Evolutionary conservation across 805 yeast species (phyloP).

Genomic region (Suhomyces emberorum): DNA sequence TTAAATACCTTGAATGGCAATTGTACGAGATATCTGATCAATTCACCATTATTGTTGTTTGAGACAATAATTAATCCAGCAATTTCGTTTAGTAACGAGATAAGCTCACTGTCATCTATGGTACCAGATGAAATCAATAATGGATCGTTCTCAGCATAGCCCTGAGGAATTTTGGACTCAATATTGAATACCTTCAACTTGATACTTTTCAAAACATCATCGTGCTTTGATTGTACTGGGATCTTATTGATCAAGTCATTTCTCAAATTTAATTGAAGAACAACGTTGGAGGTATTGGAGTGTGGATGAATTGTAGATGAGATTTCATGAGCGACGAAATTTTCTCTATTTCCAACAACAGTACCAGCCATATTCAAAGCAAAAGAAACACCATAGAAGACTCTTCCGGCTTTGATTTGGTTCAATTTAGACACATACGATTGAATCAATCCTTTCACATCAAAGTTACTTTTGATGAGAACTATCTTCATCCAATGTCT

Average conservation of each 20-base stretch:
- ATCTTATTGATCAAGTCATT: slow-evolving; percentile 33
- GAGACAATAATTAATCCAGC: slow-evolving; percentile 36
- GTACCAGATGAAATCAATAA: not conserved
- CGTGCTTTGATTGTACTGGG: slow-evolving; percentile 25
- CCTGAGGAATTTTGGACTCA: slow-evolving; percentile 3
- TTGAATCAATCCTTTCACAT: slow-evolving; percentile 75
- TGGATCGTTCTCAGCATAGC: not conserved
- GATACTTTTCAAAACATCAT: slow-evolving; percentile 23
- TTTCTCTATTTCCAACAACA: slow-evolving; percentile 59
- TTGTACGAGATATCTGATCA: slow-evolving; percentile 51
- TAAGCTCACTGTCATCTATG: slow-evolving; percentile 26
- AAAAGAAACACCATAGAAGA: slow-evolving; percentile 82
- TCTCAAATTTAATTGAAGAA: slow-evolving; percentile 77
- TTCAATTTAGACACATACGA: slow-evolving; percentile 56
- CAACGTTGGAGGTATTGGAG: slow-evolving; percentile 59
- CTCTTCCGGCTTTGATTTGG: slow-evolving; percentile 11
- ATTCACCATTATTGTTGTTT: slow-evolving; percentile 41
- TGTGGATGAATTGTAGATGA: not conserved
- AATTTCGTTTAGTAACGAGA: slow-evolving; percentile 43
- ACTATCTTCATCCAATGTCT: slow-evolving; percentile 63
- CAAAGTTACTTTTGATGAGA: slow-evolving; percentile 59
- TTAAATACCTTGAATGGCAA: slow-evolving; percentile 72
- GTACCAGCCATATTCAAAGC: slow-evolving; percentile 86
- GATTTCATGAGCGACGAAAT: slow-evolving; percentile 35
- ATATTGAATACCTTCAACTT: slow-evolving; percentile 22